These are phyloP conservation scores for Pyrenula massariospora DNA, from an alignment of 495 filamentous ascomycete species.

Conservation along the genomic window DNA sequence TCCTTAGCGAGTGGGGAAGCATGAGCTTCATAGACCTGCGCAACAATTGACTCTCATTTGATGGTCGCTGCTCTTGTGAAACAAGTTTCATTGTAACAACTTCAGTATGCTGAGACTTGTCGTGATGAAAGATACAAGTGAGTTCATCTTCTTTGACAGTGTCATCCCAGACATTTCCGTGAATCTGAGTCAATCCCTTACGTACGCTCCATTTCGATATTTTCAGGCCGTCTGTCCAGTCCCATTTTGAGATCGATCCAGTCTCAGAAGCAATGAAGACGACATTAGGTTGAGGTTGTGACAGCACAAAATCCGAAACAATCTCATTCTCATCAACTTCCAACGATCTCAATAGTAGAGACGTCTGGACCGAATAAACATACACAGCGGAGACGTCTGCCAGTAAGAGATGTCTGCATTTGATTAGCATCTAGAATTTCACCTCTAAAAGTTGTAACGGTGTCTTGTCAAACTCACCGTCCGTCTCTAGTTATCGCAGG, in stretches of 20 bases:
- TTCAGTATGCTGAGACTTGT: not conserved
- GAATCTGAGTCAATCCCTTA: constrained; percentile 4
- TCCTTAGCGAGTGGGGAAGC: not conserved
- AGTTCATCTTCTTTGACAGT: not conserved
- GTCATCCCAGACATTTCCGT: constrained; percentile 4
- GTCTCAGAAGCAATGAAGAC: constrained; percentile 60
- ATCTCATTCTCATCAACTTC: constrained; percentile 19
- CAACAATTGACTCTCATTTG: not conserved
- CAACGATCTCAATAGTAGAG: constrained; percentile 58
- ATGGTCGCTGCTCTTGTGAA: not conserved
- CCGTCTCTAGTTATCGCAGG: constrained; percentile 72
- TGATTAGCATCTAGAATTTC: no score
- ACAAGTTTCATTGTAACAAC: not conserved
- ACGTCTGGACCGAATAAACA: constrained; percentile 71
- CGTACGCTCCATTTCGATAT: constrained; percentile 32
- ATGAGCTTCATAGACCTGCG: not conserved
- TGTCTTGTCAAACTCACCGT: constrained; percentile 48
- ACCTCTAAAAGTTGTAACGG: no score
- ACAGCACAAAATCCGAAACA: constrained; percentile 45
- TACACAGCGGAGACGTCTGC: constrained; percentile 52
- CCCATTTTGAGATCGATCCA: constrained; percentile 57
- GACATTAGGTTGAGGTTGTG: constrained; percentile 39
- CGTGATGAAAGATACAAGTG: not conserved
- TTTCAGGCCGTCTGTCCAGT: constrained; percentile 56
- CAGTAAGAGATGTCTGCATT: constrained; percentile 54